Evolutionary conservation across 495 filamentous ascomycete species (phyloP).

Genomic region (Talaromyces borbonicus): DNA sequence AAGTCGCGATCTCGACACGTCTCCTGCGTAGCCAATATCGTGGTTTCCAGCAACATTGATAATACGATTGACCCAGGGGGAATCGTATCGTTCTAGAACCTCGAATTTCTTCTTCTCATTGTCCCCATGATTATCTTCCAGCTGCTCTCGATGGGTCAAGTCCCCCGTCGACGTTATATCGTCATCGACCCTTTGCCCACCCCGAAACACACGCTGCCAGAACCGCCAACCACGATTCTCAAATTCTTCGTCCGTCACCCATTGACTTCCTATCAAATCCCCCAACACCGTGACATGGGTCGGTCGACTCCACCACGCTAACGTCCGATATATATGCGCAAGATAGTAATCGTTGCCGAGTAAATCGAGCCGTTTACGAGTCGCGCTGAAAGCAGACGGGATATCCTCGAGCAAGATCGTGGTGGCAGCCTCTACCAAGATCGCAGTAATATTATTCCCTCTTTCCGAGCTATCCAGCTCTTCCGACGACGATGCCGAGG

Average conservation of each 20-base stretch:
- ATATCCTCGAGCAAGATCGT: constrained; percentile 51
- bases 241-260: constrained; percentile 84
- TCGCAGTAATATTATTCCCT: constrained; percentile 36
- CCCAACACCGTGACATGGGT: constrained; percentile 86
- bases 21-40: constrained; percentile 91
- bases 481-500: constrained; percentile 11
- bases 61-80: constrained; percentile 59
- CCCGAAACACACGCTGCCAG: constrained; percentile 72
- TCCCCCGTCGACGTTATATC: constrained; percentile 34
- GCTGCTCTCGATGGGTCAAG: neutral
- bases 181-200: constrained; percentile 49
- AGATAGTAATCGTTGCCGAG: constrained; percentile 93
- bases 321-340: constrained; percentile 80
- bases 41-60: constrained; percentile 93
- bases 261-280: constrained; percentile 92
- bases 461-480: constrained; percentile 23
- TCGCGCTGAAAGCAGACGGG: constrained; percentile 47
- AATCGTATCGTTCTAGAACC: constrained; percentile 40
- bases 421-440: constrained; percentile 43
- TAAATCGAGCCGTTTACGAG: constrained; percentile 74
- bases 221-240: constrained; percentile 56
- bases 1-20: constrained; percentile 61
- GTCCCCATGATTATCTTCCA: constrained; percentile 19
- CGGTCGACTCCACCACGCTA: constrained; percentile 70
- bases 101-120: constrained; percentile 35